Percentiles rank a stretch among this genome's conserved stretches.
phyloP scores from a whole-genome alignment of 371 early-diverging fungal species.

The Syncephalastrum contaminatum region DNA sequence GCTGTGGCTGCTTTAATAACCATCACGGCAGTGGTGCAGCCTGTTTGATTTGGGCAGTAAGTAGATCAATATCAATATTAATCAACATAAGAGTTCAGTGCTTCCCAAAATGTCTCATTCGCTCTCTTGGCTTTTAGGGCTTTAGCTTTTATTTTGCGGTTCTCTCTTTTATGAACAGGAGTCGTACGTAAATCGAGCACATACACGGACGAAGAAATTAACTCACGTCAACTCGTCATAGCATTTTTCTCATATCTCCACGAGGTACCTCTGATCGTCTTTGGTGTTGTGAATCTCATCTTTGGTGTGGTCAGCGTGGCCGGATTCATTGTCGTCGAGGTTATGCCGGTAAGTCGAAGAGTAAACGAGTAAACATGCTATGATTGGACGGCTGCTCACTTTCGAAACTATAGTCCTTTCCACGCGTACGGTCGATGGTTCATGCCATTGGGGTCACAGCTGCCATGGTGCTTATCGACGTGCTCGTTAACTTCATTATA shows the following conservation, averaged over 20 bases:
- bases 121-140: slow-evolving; percentile 13
- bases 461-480: slow-evolving; percentile 13
- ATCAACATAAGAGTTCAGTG: neutral
- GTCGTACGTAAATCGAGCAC: slow-evolving; percentile 18
- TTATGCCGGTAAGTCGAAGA: neutral
- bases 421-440: slow-evolving; percentile 13
- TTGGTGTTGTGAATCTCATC: slow-evolving; percentile 28
- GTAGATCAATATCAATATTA: slow-evolving; percentile 4
- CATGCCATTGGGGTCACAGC: slow-evolving; percentile 11
- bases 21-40: slow-evolving; percentile 22
- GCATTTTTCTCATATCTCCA: slow-evolving; percentile 32
- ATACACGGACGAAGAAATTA: neutral
- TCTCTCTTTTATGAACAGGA: slow-evolving; percentile 24
- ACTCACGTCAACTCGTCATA: slow-evolving; percentile 2
- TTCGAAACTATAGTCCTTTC: neutral
- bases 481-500: slow-evolving; percentile 21
- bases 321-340: slow-evolving; percentile 10
- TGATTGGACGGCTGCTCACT: neutral
- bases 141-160: slow-evolving; percentile 35
- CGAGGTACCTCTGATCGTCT: slow-evolving; percentile 22
- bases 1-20: slow-evolving; percentile 30
- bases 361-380: too few relatives aligned
- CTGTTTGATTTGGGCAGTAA: slow-evolving; percentile 31
- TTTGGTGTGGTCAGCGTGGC: slow-evolving; percentile 24
- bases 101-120: neutral